Evolutionary conservation across 495 filamentous ascomycete genomes (phyloP).

Genomic region (Tuber melanosporum): DNA sequence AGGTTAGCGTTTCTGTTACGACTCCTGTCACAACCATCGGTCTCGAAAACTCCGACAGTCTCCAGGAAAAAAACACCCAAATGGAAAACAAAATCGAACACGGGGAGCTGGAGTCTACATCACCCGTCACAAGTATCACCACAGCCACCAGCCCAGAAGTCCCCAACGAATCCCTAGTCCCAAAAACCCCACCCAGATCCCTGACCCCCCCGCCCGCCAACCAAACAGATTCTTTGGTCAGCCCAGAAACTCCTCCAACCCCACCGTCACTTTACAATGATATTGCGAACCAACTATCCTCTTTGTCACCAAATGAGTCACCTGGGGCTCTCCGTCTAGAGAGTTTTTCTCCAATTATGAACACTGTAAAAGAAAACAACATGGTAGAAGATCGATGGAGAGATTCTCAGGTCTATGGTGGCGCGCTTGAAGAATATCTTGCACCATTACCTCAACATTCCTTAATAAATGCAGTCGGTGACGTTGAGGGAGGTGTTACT

Average conservation of each 20-base stretch:
- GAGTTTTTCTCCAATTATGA: constrained; percentile 16
- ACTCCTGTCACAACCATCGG: background rate
- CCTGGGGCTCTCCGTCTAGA: constrained; percentile 9
- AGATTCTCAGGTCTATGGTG: constrained; percentile 8
- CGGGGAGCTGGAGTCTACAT: background rate
- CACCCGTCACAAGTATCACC: background rate
- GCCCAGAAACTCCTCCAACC: background rate
- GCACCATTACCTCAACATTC: background rate
- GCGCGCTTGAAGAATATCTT: background rate
- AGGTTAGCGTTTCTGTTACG: background rate
- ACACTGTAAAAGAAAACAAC: constrained; percentile 13
- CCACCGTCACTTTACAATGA: background rate
- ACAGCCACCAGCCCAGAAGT: background rate
- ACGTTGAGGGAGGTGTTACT: background rate
- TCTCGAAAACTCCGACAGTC: background rate
- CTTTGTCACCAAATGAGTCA: background rate
- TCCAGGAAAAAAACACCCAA: background rate
- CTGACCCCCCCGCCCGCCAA: background rate
- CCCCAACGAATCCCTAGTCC: background rate
- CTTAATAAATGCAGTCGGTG: background rate
- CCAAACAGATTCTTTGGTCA: background rate
- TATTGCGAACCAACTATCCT: constrained; percentile 7
- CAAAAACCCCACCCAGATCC: background rate
- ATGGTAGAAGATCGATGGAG: constrained; percentile 12
- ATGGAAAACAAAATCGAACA: background rate